Evolutionary conservation across 2,329 filamentous ascomycete species (phyloP).

Genomic region (Cladobotryum protrusum): DNA sequence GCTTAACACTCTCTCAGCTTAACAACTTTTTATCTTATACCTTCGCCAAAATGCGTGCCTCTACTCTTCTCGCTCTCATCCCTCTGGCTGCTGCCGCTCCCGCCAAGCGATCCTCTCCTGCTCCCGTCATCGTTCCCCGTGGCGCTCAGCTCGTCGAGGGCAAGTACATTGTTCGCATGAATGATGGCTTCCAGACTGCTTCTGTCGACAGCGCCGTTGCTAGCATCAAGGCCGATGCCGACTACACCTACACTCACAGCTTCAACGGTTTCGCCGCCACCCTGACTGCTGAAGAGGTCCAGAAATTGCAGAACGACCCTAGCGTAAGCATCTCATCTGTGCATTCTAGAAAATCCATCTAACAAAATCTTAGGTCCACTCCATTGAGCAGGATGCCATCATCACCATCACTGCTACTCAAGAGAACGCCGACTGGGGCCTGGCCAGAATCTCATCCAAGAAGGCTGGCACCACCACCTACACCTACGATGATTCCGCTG

Average conservation of each 20-base stretch:
- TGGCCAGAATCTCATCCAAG: slow-evolving; percentile 30
- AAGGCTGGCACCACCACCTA: slow-evolving; percentile 21
- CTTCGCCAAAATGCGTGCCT: slow-evolving; percentile 16
- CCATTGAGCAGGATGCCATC: slow-evolving; percentile 31
- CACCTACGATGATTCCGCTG: slow-evolving; percentile 33
- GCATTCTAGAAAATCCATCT: not conserved
- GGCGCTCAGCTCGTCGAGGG: slow-evolving; percentile 16
- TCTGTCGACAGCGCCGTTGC: slow-evolving; percentile 13
- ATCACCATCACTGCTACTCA: slow-evolving; percentile 20
- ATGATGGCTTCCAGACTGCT: slow-evolving; percentile 13
- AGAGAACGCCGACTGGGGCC: slow-evolving; percentile 22
- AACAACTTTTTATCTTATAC: too few species aligned
- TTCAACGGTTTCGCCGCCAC: slow-evolving; percentile 22
- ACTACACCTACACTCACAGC: slow-evolving; percentile 18
- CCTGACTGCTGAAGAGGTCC: slow-evolving; percentile 15
- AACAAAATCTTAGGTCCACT: slow-evolving; percentile 22
- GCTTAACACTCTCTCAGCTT: too few species aligned
- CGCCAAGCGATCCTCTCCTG: slow-evolving; percentile 19
- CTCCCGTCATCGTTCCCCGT: slow-evolving; percentile 20
- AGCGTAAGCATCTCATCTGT: slow-evolving; percentile 12
- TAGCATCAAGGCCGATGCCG: slow-evolving; percentile 16
- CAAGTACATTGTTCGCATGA: slow-evolving; percentile 28
- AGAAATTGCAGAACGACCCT: slow-evolving; percentile 18
- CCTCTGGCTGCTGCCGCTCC: slow-evolving; percentile 19
- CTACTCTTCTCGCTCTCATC: slow-evolving; percentile 19